Percentiles rank a stretch among this genome's conserved stretches.
Evolutionary conservation across 306 rosid species (phyloP).

Genomic region (Luffa aegyptiaca): DNA sequence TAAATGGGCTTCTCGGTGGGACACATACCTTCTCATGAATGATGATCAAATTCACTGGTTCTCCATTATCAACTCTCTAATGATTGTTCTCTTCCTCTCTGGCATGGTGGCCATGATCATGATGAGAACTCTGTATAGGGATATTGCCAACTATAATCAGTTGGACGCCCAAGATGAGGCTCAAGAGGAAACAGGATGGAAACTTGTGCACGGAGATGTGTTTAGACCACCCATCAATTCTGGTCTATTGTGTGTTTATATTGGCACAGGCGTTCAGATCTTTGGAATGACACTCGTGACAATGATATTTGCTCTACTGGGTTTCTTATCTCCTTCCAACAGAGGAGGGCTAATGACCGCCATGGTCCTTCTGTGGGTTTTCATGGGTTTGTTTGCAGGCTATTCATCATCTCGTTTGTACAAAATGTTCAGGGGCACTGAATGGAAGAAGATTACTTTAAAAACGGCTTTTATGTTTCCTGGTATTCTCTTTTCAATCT

Average conservation of each 20-base stretch:
- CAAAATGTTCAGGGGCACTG: slow-evolving; percentile 98
- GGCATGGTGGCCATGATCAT: slow-evolving; percentile 99
- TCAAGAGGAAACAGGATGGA: slow-evolving; percentile 99
- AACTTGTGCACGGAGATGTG: slow-evolving; percentile 94
- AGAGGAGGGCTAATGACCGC: slow-evolving; percentile 99
- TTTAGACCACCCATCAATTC: slow-evolving; percentile 90
- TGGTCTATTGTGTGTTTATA: slow-evolving; percentile 79
- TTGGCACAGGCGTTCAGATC: slow-evolving; percentile 98
- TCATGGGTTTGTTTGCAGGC: slow-evolving; percentile 97
- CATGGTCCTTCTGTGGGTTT: slow-evolving; percentile 99
- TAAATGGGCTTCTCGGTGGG: slow-evolving; percentile 99
- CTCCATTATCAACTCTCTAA: slow-evolving; percentile 91
- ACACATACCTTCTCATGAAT: slow-evolving; percentile 97
- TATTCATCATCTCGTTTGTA: slow-evolving; percentile 91
- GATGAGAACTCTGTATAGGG: slow-evolving; percentile 98
- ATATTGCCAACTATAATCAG: slow-evolving; percentile 95
- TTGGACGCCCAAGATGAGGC: slow-evolving; percentile 99
- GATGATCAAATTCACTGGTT: slow-evolving; percentile 99
- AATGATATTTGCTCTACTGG: slow-evolving; percentile 91
- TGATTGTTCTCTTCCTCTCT: slow-evolving; percentile 98
- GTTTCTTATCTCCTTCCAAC: slow-evolving; percentile 98
- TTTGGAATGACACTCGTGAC: slow-evolving; percentile 96
- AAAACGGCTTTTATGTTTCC: slow-evolving; percentile 99
- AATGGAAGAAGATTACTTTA: slow-evolving; percentile 93
- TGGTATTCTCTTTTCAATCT: slow-evolving; percentile 73